Evolutionary conservation across 768 basidiomycete species (phyloP).

Genomic region (Kwoniella sp.): DNA sequence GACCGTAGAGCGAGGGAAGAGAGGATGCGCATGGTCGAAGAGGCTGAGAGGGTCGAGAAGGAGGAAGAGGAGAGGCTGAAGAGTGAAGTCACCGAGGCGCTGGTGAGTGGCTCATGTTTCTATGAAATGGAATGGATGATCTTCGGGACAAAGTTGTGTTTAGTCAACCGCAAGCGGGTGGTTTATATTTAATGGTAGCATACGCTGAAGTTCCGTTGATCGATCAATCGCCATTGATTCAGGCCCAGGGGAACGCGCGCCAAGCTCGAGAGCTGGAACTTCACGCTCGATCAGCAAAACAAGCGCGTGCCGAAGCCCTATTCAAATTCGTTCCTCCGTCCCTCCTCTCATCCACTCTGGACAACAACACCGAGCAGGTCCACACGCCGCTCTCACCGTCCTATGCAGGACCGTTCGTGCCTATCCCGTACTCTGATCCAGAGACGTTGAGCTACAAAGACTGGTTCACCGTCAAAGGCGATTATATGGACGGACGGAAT

Average conservation of each 20-base stretch:
- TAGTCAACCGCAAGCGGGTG: background rate
- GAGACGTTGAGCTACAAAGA: constrained; percentile 10
- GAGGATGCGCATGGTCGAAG: constrained; percentile 42
- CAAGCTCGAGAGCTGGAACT: constrained; percentile 27
- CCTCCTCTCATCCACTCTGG: constrained; percentile 13
- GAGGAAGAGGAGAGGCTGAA: constrained; percentile 36
- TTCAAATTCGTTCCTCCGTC: constrained; percentile 32
- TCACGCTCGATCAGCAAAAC: constrained; percentile 28
- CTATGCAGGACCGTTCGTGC: constrained; percentile 51
- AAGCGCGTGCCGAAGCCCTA: constrained; percentile 29
- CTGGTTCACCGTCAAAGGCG: constrained; percentile 30
- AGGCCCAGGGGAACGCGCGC: constrained; percentile 23
- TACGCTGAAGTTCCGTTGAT: background rate
- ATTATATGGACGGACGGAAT: constrained; percentile 42
- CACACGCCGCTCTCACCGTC: constrained; percentile 35
- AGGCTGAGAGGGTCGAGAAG: constrained; percentile 37
- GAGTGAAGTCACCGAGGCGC: constrained; percentile 36
- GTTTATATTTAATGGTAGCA: too few species aligned
- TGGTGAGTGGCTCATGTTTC: constrained; percentile 26
- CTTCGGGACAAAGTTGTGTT: too few species aligned
- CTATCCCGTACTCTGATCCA: constrained; percentile 47
- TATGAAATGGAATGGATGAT: too few species aligned
- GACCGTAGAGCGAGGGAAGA: constrained; percentile 38
- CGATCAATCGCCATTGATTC: too few species aligned
- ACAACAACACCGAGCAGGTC: constrained; percentile 8